These are phyloP conservation scores for Bathelium albidoporum DNA, from an alignment of 495 filamentous ascomycete species.

Conservation along the genomic window DNA sequence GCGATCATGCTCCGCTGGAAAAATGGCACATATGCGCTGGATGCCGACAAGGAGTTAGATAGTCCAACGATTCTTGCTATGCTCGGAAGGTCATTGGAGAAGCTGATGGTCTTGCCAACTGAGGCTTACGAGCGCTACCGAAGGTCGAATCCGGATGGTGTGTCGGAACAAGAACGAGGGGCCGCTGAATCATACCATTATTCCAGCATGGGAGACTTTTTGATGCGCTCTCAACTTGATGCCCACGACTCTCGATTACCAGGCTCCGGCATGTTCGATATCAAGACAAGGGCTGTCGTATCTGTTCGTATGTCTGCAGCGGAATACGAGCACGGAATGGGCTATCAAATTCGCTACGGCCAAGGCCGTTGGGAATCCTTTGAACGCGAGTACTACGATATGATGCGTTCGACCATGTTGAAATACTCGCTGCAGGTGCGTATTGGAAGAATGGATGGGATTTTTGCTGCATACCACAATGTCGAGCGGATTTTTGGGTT, in stretches of 20 bases:
- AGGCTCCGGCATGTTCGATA: conserved; percentile 89
- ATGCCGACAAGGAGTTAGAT: conserved; percentile 92
- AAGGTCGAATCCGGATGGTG: conserved; percentile 48
- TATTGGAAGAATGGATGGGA: conserved; percentile 96
- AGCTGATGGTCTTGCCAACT: conserved; percentile 73
- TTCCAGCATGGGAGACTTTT: conserved; percentile 74
- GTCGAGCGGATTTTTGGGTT: conserved; percentile 93
- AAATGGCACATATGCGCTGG: conserved; percentile 85
- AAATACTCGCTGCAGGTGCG: conserved; percentile 95
- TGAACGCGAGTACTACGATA: conserved; percentile 92
- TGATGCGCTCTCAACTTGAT: conserved; percentile 94
- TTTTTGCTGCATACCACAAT: conserved; percentile 98
- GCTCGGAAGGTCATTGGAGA: conserved; percentile 92
- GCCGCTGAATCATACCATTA: conserved; percentile 74
- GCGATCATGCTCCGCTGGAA: conserved; percentile 80
- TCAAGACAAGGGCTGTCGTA: conserved; percentile 89
- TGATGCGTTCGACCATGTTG: conserved; percentile 88
- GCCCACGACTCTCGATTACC: conserved; percentile 79
- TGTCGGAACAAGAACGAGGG: conserved; percentile 49
- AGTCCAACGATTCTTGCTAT: conserved; percentile 74
- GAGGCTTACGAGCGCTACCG: conserved; percentile 79
- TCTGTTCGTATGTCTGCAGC: conserved; percentile 75
- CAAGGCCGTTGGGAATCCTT: conserved; percentile 77
- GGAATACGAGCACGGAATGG: conserved; percentile 62
- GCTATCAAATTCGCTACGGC: conserved; percentile 73